Base-by-base conservation (phyloP, 305 asterid genomes). In the Nicotiana rustica region DNA sequence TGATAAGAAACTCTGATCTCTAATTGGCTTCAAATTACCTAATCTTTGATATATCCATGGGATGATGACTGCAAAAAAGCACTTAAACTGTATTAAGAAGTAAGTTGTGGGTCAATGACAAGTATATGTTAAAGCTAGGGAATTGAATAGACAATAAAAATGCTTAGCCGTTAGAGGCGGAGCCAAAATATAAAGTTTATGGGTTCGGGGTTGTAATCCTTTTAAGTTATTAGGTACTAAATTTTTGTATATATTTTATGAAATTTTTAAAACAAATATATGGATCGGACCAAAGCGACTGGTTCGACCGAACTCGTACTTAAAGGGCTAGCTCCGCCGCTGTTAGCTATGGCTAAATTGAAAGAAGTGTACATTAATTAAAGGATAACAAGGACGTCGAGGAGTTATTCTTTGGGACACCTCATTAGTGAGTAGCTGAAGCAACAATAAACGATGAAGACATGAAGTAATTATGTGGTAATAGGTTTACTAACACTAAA, bases 1-100 rank as follows among this genome's bases (percentile, higher is more conserved):
- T 36, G 38, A 35, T 36, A 36, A 36, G 61, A 47, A 73, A 47
- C 1, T 6, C 19, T 7, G 14, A 47, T 71, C 7, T 70, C 35
- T 71, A 71, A 71, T 47, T 71, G 21, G 62, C 47, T 71, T 71
- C 12, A 18, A 19, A 41, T 70, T 18, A 67, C 75, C 75, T 44
- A 71, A 71, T 71, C 60, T 44, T 41, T 71, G 33, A 3, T 41
- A 10, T 44, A 19, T 71, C 55, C 6, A 44, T 44, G 78, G 12
- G 33, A 70, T 41, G 60, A 71, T 41, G 18, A 44, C 6, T 44
- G 14, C 78, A 49, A 44, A 21, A 47, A 47, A 13, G 62, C 31
- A 49, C 62, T 25, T 73, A 47, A 47, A 49, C 41, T 47, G 41
- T 47, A 21, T 47, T 25, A 21, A 73, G 14, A 73, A 49, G 61